phyloP scores from a whole-genome alignment of 306 rosid genomes.

The Rosa rugosa region DNA sequence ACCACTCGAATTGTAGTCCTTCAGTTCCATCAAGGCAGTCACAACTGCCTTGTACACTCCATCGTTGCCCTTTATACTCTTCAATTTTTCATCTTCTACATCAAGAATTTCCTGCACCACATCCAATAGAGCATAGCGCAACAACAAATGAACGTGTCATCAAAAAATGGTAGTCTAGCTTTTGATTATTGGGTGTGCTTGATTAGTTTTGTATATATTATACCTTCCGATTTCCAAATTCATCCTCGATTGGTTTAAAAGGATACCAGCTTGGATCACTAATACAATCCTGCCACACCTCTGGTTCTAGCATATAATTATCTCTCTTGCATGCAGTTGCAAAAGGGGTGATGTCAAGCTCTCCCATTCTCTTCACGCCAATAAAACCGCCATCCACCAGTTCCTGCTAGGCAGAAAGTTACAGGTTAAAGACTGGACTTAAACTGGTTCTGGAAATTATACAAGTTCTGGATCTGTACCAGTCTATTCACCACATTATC shows the following conservation, averaged over 20 bases:
- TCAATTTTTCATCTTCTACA: constrained; percentile 55
- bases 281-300: constrained; percentile 49
- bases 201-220: not conserved
- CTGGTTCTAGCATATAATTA: constrained; percentile 30
- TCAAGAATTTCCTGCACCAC: constrained; percentile 42
- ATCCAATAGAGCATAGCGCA: not conserved
- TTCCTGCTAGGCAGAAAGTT: constrained; percentile 27
- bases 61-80: constrained; percentile 38
- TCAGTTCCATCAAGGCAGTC: constrained; percentile 55
- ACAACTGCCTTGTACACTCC: constrained; percentile 42
- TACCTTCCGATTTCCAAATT: constrained; percentile 35
- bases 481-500: not conserved
- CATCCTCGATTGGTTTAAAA: constrained; percentile 27
- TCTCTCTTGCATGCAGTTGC: constrained; percentile 37
- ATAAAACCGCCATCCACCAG: constrained; percentile 31
- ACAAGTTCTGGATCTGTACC: not conserved
- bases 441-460: not conserved
- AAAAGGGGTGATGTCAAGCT: constrained; percentile 57
- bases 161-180: not conserved
- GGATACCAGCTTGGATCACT: constrained; percentile 68
- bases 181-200: not conserved
- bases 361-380: constrained; percentile 54
- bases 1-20: constrained; percentile 64
- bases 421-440: not conserved
- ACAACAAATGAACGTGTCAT: not conserved